These are phyloP conservation scores for Urtica urens DNA, from an alignment of 306 rosid genomes.

Conservation along the genomic window DNA sequence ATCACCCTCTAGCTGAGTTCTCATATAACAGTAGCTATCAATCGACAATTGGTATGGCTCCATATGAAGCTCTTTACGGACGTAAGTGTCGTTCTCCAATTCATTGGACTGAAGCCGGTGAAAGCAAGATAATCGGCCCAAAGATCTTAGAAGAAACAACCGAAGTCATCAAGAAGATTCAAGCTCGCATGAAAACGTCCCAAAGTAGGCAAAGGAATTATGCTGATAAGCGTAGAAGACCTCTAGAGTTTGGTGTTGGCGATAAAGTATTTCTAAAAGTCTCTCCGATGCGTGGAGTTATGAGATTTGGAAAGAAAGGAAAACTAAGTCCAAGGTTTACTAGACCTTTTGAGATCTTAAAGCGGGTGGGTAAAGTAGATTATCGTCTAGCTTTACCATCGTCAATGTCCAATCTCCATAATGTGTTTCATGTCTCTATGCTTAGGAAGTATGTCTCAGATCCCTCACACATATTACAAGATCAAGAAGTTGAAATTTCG, in stretches of 20 bases:
- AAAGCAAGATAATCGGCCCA: neutral
- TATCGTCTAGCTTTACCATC: neutral
- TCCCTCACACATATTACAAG: neutral
- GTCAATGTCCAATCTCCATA: neutral
- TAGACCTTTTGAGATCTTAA: neutral
- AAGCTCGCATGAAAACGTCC: neutral
- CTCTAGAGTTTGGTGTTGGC: neutral
- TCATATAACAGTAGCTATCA: neutral
- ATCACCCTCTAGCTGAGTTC: neutral
- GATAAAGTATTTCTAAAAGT: neutral
- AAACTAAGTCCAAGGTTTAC: neutral
- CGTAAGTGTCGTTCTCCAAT: neutral
- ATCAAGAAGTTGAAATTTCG: neutral
- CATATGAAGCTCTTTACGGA: no score
- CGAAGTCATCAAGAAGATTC: neutral
- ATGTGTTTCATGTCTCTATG: neutral
- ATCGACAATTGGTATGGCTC: neutral
- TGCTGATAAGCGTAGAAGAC: neutral
- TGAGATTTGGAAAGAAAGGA: neutral
- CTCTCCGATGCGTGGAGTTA: neutral
- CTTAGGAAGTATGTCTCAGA: neutral
- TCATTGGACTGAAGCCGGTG: neutral
- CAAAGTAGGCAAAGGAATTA: neutral
- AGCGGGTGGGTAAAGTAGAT: neutral
- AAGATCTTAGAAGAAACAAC: neutral